Evolutionary conservation across 306 rosid species (phyloP).

Genomic region (Inga leiocalycina): DNA sequence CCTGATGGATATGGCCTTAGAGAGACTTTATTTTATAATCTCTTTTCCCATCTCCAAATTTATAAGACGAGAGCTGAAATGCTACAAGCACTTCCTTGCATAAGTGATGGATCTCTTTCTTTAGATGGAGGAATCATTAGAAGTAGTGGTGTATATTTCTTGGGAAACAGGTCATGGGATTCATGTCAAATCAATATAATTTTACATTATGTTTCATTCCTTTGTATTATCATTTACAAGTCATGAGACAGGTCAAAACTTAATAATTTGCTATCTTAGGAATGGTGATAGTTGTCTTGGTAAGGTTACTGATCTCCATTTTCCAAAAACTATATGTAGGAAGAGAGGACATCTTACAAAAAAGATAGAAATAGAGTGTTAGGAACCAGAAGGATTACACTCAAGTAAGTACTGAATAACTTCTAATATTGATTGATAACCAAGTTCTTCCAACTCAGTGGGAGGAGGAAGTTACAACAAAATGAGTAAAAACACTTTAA

Average conservation of each 20-base stretch:
- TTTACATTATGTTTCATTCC: conserved; percentile 6
- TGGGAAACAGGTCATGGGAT: conserved; percentile 71
- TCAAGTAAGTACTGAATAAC: too few relatives aligned
- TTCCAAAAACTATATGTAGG: neutral
- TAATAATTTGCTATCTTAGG: conserved; percentile 6
- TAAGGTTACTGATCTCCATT: conserved; percentile 10
- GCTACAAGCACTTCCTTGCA: conserved; percentile 72
- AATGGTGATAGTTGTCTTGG: conserved; percentile 4
- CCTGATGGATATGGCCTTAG: conserved; percentile 77
- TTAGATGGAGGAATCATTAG: conserved; percentile 86
- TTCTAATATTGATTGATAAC: too few relatives aligned
- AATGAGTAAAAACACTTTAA: too few relatives aligned
- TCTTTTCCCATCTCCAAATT: conserved; percentile 80
- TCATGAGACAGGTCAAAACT: conserved; percentile 25
- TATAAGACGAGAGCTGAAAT: conserved; percentile 77
- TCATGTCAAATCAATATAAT: conserved; percentile 20
- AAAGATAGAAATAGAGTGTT: neutral
- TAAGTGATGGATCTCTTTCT: conserved; percentile 86
- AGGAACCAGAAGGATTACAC: too few relatives aligned
- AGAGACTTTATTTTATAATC: conserved; percentile 79
- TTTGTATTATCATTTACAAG: neutral
- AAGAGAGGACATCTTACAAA: too few relatives aligned
- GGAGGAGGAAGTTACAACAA: too few relatives aligned
- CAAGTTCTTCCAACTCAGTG: too few relatives aligned
- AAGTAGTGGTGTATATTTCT: conserved; percentile 58